phyloP scores from a whole-genome alignment of 2,329 filamentous ascomycete species.

The Graphiopsis chlorocephala region DNA sequence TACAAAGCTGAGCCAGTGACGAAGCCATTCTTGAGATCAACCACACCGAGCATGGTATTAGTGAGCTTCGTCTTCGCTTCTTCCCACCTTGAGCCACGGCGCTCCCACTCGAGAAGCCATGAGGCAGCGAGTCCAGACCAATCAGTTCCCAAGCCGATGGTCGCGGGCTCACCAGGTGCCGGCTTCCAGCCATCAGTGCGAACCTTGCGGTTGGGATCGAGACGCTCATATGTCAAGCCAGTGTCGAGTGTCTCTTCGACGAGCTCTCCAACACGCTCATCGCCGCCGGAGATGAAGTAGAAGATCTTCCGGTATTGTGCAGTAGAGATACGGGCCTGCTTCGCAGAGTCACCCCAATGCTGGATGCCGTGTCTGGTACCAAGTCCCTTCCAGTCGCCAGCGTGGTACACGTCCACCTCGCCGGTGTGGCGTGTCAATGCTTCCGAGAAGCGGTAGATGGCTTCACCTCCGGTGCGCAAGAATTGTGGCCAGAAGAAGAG shows the following conservation, averaged over 20 bases:
- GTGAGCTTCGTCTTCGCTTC: slow-evolving; percentile 52
- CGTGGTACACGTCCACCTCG: slow-evolving; percentile 62
- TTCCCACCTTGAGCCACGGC: slow-evolving; percentile 53
- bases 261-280: slow-evolving; percentile 57
- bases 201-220: slow-evolving; percentile 60
- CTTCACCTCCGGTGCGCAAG: slow-evolving; percentile 56
- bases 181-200: slow-evolving; percentile 52
- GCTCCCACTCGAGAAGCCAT: slow-evolving; percentile 61
- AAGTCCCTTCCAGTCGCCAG: slow-evolving; percentile 57
- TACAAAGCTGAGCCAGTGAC: slow-evolving; percentile 56
- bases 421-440: slow-evolving; percentile 57
- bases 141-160: slow-evolving; percentile 57
- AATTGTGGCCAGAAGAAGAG: slow-evolving; percentile 64
- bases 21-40: slow-evolving; percentile 56
- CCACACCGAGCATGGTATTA: slow-evolving; percentile 51
- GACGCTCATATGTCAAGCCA: slow-evolving; percentile 51
- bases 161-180: slow-evolving; percentile 42
- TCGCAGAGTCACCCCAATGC: slow-evolving; percentile 60
- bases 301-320: slow-evolving; percentile 57
- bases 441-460: slow-evolving; percentile 60
- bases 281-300: slow-evolving; percentile 55
- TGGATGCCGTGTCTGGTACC: slow-evolving; percentile 63
- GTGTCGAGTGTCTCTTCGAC: slow-evolving; percentile 52
- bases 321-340: slow-evolving; percentile 61
- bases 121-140: slow-evolving; percentile 57